Evolutionary conservation across 2,329 filamentous ascomycete species (phyloP), one percentile per base, ranked within the genome.

Genomic region (Stagonosporopsis vannaccii): DNA sequence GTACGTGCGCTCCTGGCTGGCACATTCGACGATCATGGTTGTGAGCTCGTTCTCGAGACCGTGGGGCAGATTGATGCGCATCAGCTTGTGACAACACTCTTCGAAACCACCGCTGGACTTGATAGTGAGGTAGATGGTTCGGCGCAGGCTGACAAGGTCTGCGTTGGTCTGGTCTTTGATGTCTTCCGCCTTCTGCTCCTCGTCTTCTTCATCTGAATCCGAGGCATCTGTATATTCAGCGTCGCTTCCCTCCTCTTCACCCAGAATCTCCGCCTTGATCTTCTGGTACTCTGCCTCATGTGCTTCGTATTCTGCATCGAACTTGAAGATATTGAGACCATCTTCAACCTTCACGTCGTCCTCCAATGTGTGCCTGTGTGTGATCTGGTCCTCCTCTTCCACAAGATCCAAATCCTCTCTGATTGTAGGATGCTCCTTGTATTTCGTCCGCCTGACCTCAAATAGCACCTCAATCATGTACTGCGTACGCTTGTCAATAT

Each of bases 401-500:
- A 99, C 91, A 41, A 99, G 77, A 77, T 99, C 95, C 54, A 99
- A 81, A 74, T 99, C 95, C 72, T 97, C 93, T 75, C 88, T 93
- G 67, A 98, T 82, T 0, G 92, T 89, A 17, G 89, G 92, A 69
- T 98, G 92, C 69, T 98, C 92, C 80, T 97, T 97, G 82, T 96
- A 99, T 69, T 90, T 90, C 78, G 98, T 94, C 78, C 97, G 97
- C 61, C 95, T 87, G 52, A 97, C 90, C 79, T 99, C 93, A 75
- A 99, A 99, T 39, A 99, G 80, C 6, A 98, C 95, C 76, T 99
- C 95, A 54, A 99, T 94, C 91, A 97, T 97, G 78, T 98, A 99
- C 78, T 99, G 95, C n/a, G 94, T 93, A 62, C 95, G 86, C 82
- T 97, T 97, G 73, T 98, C 94, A 74, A 99, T 97, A 71, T 95